These are phyloP conservation scores for Canavalia ensiformis DNA, from an alignment of 306 rosid species.

Conservation along the genomic window DNA sequence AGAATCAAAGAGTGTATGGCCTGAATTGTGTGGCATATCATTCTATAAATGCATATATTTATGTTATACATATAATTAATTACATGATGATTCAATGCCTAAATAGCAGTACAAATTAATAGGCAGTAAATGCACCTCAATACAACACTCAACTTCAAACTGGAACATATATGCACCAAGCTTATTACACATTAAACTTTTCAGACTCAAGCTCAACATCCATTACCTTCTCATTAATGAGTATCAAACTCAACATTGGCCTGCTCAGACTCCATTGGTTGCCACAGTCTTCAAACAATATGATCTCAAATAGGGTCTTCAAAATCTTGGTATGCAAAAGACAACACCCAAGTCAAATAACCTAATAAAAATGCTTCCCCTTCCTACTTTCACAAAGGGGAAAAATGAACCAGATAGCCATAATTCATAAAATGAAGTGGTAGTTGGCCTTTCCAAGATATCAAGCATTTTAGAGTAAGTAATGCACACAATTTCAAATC, in stretches of 20 bases:
- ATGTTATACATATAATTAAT: background rate
- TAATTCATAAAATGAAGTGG: conserved; percentile 28
- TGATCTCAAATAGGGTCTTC: conserved; percentile 93
- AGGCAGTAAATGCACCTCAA: conserved; percentile 17
- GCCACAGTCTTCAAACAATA: conserved; percentile 89
- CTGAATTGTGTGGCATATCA: conserved; percentile 1
- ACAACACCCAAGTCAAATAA: conserved; percentile 47
- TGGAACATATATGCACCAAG: conserved; percentile 12
- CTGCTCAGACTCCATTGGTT: conserved; percentile 98
- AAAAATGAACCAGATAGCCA: conserved; percentile 26
- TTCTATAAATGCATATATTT: conserved; percentile 18
- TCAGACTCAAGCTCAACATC: background rate
- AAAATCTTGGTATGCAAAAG: conserved; percentile 65
- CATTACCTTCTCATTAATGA: conserved; percentile 85
- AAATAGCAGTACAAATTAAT: conserved; percentile 26
- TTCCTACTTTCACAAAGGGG: background rate
- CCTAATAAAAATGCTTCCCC: background rate
- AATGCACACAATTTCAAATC: conserved; percentile 14
- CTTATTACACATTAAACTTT: background rate
- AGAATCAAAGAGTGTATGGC: background rate
- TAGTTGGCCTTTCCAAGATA: conserved; percentile 8
- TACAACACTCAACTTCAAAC: conserved; percentile 31
- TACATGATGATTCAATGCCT: background rate
- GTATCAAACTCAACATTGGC: conserved; percentile 96
- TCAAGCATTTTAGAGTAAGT: background rate